Evolutionary conservation across 108 stramenopile genomes (phyloP).

Genomic region (Cyclotella atomus): DNA sequence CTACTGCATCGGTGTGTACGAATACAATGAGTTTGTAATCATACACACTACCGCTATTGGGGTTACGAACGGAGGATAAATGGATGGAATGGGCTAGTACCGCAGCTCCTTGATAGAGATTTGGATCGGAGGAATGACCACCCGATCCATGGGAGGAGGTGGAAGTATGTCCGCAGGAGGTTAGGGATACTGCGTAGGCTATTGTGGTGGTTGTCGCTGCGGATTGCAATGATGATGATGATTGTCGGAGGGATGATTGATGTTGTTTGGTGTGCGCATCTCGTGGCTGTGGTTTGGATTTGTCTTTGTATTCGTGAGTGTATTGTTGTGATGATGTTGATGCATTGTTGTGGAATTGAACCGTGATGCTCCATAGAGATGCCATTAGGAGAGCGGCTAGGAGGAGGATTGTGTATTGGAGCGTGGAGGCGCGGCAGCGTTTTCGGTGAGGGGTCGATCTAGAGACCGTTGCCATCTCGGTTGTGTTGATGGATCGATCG

Average conservation of each 20-base stretch:
- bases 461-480: not conserved
- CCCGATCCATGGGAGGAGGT: slow-evolving; percentile 16
- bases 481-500: too few species aligned
- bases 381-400: not conserved
- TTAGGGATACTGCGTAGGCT: slow-evolving; percentile 84
- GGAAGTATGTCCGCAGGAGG: slow-evolving; percentile 63
- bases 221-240: not conserved
- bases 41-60: slow-evolving; percentile 43
- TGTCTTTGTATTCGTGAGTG: too few species aligned
- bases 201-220: slow-evolving; percentile 46
- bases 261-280: not conserved
- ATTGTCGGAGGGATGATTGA: too few species aligned
- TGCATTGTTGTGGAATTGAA: not conserved
- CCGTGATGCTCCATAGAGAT: not conserved
- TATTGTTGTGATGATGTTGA: too few species aligned
- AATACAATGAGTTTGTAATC: slow-evolving; percentile 80
- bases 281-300: too few species aligned
- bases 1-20: slow-evolving; percentile 71
- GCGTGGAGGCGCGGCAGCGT: slow-evolving; percentile 13
- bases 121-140: slow-evolving; percentile 48
- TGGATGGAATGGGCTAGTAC: slow-evolving; percentile 79
- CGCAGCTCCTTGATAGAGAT: slow-evolving; percentile 75
- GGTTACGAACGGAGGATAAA: slow-evolving; percentile 55
- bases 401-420: slow-evolving; percentile 13
- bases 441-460: not conserved